Evolutionary conservation across 495 filamentous ascomycete species (phyloP).

Genomic region (Cercophora samala): DNA sequence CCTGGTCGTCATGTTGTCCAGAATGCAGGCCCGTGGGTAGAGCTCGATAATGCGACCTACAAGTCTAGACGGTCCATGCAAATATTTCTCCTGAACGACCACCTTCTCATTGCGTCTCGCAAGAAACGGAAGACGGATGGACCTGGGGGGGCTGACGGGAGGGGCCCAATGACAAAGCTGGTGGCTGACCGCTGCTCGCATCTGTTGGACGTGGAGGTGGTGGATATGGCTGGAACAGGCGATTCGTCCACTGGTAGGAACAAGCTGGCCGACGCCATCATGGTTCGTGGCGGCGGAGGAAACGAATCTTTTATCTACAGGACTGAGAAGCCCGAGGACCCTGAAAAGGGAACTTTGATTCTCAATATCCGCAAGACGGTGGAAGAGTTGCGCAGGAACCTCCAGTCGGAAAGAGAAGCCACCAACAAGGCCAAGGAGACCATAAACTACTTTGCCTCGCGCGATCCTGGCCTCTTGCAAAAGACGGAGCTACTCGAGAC

Average conservation of each 20-base stretch:
- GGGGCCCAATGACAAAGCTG: constrained; percentile 68
- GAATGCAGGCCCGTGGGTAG: constrained; percentile 87
- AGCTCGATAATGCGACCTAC: constrained; percentile 96
- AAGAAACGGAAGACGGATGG: constrained; percentile 83
- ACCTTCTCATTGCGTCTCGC: constrained; percentile 81
- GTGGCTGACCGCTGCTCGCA: constrained; percentile 95
- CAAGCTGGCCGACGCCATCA: constrained; percentile 82
- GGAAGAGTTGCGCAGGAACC: constrained; percentile 79
- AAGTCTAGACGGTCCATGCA: constrained; percentile 81
- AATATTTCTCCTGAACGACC: constrained; percentile 90
- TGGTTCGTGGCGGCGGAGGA: constrained; percentile 75
- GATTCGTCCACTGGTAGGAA: constrained; percentile 55
- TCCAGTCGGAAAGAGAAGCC: constrained; percentile 78
- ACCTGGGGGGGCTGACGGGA: constrained; percentile 53
- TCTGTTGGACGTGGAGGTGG: constrained; percentile 86
- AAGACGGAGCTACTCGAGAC: constrained; percentile 67
- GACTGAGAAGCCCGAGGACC: constrained; percentile 67
- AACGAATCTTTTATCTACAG: constrained; percentile 88
- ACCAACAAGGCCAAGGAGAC: constrained; percentile 73
- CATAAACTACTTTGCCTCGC: constrained; percentile 73
- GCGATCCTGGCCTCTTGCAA: constrained; percentile 67
- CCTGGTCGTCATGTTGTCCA: constrained; percentile 87
- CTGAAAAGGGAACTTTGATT: constrained; percentile 75
- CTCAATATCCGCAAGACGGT: constrained; percentile 86
- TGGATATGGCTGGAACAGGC: constrained; percentile 70